Percentiles rank a stretch among this genome's conserved stretches.
Evolutionary conservation across 495 filamentous ascomycete genomes (phyloP).

Genomic region (Parathielavia hyrcaniae): DNA sequence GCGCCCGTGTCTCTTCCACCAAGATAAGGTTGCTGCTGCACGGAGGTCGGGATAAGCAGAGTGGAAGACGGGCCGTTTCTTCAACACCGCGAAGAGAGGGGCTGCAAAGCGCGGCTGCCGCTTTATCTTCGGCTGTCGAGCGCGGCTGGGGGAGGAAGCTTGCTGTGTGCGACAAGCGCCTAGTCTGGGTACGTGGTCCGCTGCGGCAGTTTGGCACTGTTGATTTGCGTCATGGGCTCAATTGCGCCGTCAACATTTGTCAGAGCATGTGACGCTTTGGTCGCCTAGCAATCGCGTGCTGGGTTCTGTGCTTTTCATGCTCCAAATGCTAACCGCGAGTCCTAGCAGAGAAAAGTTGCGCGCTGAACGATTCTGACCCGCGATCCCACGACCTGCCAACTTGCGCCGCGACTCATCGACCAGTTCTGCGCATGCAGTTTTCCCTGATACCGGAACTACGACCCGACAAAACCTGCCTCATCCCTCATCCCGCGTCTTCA

Average conservation of each 20-base stretch:
- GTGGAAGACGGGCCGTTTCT: slow-evolving; percentile 12
- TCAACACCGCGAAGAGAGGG: slow-evolving; percentile 14
- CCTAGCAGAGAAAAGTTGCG: background rate
- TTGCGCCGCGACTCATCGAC: no score
- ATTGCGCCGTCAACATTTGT: background rate
- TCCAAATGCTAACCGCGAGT: background rate
- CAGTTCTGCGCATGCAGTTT: no score
- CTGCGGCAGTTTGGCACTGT: background rate
- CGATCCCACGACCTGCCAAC: background rate
- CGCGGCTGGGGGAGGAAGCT: background rate
- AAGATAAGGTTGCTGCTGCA: slow-evolving; percentile 27
- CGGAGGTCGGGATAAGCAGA: slow-evolving; percentile 28
- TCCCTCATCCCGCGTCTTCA: no score
- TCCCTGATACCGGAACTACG: no score
- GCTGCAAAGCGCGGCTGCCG: background rate
- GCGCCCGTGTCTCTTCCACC: slow-evolving; percentile 26
- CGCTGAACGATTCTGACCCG: background rate
- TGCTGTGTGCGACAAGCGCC: background rate
- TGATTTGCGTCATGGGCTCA: background rate
- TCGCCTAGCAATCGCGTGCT: background rate
- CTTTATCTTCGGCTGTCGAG: slow-evolving; percentile 1
- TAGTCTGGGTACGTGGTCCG: slow-evolving; percentile 11
- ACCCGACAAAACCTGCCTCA: no score
- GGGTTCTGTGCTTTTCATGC: background rate
- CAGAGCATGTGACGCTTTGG: background rate